Evolutionary conservation across 768 basidiomycete species (phyloP), one percentile per base, ranked within the genome.

Genomic region (Chalciporus piperatus): DNA sequence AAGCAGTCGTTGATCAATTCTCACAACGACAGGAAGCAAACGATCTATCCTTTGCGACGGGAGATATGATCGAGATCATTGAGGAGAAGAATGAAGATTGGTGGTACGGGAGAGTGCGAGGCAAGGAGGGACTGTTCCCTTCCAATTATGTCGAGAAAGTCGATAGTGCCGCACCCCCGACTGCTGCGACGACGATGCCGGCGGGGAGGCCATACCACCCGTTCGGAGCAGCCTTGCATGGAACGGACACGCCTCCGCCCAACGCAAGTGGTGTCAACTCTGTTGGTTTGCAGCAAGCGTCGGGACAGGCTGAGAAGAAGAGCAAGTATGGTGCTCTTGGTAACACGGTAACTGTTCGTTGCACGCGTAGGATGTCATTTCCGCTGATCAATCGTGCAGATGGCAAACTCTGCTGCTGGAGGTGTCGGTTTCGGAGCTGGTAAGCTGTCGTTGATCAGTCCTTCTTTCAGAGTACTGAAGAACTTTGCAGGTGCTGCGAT

Each of bases 41-140:
- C n/a, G 92, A 96, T 64, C 75, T 96, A 8, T 80, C 83, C 1
- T 93, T 96, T 76, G 65, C 72, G 23, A 67, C 78, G 0, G 92
- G 90, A 4, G 92, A 94, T 61, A 73, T 82, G 41, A 79, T 96
- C 52, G 87, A 90, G 51, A 77, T 96, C 51, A 66, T 89, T 38
- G 80, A 85, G 51, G 89, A 93, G 64, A 87, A 82, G 41, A 92
- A 93, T 51, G 74, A 74, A 3, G 92, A 94, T 66, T 94, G 92
- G 92, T 96, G 90, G 91, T 81, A 78, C 8, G 92, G 92, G 23
- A 75, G 68, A 53, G 60, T 77, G 50, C 77, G 83, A 30, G 84
- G 84, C 22, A 76, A 72, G 51, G 78, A 84, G 48, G 92, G 85
- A 4, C 76, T 93, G 33, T 90, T 94, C 74, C 92, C 92, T 0